phyloP scores from a whole-genome alignment of 768 basidiomycete genomes.

The Butyriboletus loyo region DNA sequence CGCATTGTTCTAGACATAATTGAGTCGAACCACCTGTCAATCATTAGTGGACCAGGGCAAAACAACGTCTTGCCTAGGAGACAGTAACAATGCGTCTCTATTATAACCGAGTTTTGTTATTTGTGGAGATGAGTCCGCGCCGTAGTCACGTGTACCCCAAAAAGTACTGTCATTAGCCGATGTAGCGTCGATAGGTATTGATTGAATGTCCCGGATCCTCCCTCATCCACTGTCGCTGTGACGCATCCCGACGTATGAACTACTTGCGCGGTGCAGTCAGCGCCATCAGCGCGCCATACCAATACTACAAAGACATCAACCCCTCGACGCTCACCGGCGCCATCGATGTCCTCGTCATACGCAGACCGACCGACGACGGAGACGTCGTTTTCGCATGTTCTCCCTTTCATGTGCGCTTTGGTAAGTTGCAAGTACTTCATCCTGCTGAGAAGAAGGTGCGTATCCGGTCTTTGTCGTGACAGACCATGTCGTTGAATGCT shows the following conservation, averaged over 20 bases:
- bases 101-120: neutral
- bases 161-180: conserved; percentile 17
- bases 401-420: conserved; percentile 97
- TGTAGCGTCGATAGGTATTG: conserved; percentile 2
- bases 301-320: conserved; percentile 93
- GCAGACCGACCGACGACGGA: conserved; percentile 62
- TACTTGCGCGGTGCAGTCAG: conserved; percentile 84
- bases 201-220: neutral
- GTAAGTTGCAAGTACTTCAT: conserved; percentile 92
- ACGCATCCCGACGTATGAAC: conserved; percentile 53
- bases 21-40: neutral
- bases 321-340: conserved; percentile 96
- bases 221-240: neutral
- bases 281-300: conserved; percentile 82
- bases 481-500: neutral
- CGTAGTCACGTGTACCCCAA: conserved; percentile 22
- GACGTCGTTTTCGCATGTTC: conserved; percentile 78
- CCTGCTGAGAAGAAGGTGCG: conserved; percentile 91
- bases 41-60: neutral
- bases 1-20: neutral
- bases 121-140: neutral
- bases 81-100: neutral
- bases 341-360: conserved; percentile 97
- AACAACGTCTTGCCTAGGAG: neutral
- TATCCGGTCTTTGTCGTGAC: neutral